Evolutionary conservation across 306 rosid species (phyloP).

Genomic region (Carpinus viminea): DNA sequence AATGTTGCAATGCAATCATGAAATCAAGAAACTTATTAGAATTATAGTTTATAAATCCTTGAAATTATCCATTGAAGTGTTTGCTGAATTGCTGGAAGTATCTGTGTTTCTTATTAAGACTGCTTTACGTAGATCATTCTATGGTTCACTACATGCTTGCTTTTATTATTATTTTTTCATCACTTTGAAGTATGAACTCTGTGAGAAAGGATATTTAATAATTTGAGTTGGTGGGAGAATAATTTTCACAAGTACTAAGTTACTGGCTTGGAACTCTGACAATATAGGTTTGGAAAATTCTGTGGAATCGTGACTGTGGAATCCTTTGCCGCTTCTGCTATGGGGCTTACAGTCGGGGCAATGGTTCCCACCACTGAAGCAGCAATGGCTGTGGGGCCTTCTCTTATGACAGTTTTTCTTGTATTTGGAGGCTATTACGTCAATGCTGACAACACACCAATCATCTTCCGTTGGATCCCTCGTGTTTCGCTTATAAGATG

Average conservation of each 20-base stretch:
- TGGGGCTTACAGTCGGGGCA: conserved; percentile 97
- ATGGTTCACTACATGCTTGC: neutral
- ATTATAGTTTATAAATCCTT: neutral
- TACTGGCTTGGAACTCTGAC: conserved; percentile 30
- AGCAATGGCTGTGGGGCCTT: conserved; percentile 94
- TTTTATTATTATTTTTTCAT: neutral
- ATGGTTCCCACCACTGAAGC: conserved; percentile 96
- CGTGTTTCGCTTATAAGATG: conserved; percentile 84
- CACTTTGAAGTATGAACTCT: neutral
- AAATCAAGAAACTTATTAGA: neutral
- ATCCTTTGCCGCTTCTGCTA: conserved; percentile 95
- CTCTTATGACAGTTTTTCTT: conserved; percentile 88
- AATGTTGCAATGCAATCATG: neutral
- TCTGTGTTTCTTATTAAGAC: neutral
- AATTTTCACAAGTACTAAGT: conserved; percentile 12
- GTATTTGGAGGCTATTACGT: conserved; percentile 95
- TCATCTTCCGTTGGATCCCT: conserved; percentile 96
- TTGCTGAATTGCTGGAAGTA: conserved; percentile 7
- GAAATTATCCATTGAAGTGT: neutral
- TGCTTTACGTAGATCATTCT: neutral
- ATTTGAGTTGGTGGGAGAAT: neutral
- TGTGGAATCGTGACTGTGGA: conserved; percentile 85
- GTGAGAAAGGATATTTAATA: neutral
- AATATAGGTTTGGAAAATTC: conserved; percentile 77
- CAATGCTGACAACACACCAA: conserved; percentile 84